Evolutionary conservation across 2,329 filamentous ascomycete genomes (phyloP).

Genomic region (Penicillium oxalicum): DNA sequence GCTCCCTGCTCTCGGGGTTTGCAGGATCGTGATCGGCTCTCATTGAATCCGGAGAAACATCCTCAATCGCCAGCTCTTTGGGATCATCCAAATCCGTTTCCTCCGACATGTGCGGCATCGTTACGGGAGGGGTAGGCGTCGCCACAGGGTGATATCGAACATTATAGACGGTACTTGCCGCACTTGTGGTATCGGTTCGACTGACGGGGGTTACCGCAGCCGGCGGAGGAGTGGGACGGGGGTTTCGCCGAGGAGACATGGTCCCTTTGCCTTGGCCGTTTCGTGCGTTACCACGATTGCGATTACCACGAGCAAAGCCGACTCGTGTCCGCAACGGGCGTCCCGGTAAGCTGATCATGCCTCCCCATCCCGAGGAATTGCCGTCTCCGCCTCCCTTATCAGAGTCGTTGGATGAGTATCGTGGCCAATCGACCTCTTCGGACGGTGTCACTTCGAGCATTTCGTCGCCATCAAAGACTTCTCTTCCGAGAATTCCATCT

Average conservation of each 20-base stretch:
- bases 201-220: conserved; percentile 52
- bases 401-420: conserved; percentile 31
- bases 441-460: conserved; percentile 68
- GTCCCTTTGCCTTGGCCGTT: conserved; percentile 7
- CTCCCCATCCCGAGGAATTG: conserved; percentile 35
- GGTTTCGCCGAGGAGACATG: conserved; percentile 13
- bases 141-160: conserved; percentile 55
- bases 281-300: conserved; percentile 13
- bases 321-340: conserved; percentile 33
- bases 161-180: conserved; percentile 58
- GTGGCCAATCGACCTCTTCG: conserved; percentile 49
- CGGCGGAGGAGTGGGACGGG: conserved; percentile 41
- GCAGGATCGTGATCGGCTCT: conserved; percentile 14
- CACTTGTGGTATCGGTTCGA: conserved; percentile 56
- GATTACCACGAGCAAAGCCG: conserved; percentile 21
- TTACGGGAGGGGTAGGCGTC: conserved; percentile 42
- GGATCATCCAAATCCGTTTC: conserved; percentile 24
- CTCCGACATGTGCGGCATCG: conserved; percentile 30
- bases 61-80: conserved; percentile 23
- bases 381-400: conserved; percentile 35
- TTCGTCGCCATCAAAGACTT: conserved; percentile 90
- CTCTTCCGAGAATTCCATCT: conserved; percentile 81
- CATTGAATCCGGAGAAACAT: conserved; percentile 3
- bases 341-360: conserved; percentile 32
- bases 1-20: conserved; percentile 21